These are phyloP conservation scores for Suillus fuscotomentosus DNA, from an alignment of 768 basidiomycete genomes.

Conservation along the genomic window DNA sequence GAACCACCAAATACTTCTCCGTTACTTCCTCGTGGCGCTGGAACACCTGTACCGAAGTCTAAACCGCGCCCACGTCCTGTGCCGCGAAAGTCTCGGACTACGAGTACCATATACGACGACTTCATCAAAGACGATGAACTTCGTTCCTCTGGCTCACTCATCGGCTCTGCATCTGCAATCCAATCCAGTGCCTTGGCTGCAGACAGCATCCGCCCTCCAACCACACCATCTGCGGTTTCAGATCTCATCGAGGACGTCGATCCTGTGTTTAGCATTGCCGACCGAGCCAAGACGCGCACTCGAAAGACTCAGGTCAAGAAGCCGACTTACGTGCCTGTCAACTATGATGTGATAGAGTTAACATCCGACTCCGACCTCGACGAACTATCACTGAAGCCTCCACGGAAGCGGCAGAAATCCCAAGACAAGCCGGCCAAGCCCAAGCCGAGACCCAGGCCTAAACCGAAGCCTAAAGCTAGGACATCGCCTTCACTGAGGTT, in stretches of 20 bases:
- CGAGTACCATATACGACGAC: background rate
- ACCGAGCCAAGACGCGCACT: constrained; percentile 56
- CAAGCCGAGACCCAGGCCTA: constrained; percentile 20
- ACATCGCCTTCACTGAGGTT: background rate
- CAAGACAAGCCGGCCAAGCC: constrained; percentile 26
- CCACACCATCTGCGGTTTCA: constrained; percentile 13
- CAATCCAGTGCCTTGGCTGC: constrained; percentile 10
- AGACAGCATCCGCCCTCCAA: constrained; percentile 22
- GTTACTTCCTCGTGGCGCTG: constrained; percentile 6
- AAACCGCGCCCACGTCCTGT: constrained; percentile 32
- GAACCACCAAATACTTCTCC: constrained; percentile 12
- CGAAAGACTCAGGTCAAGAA: constrained; percentile 30
- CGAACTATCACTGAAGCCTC: constrained; percentile 31
- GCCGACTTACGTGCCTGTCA: constrained; percentile 1
- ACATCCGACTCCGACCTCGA: constrained; percentile 41
- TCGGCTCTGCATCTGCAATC: constrained; percentile 15
- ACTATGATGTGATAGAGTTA: constrained; percentile 43
- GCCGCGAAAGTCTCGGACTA: constrained; percentile 1
- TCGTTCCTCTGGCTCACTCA: constrained; percentile 20
- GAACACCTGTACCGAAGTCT: constrained; percentile 9
- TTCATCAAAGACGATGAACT: constrained; percentile 1
- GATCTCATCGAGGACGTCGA: constrained; percentile 16
- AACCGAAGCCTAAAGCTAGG: constrained; percentile 19
- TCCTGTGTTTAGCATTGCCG: constrained; percentile 44
- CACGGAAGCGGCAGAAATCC: constrained; percentile 29